Percentiles rank a stretch among this genome's conserved stretches.
Evolutionary conservation across 495 filamentous ascomycete species (phyloP).

Genomic region (Talaromyces wortmannii): DNA sequence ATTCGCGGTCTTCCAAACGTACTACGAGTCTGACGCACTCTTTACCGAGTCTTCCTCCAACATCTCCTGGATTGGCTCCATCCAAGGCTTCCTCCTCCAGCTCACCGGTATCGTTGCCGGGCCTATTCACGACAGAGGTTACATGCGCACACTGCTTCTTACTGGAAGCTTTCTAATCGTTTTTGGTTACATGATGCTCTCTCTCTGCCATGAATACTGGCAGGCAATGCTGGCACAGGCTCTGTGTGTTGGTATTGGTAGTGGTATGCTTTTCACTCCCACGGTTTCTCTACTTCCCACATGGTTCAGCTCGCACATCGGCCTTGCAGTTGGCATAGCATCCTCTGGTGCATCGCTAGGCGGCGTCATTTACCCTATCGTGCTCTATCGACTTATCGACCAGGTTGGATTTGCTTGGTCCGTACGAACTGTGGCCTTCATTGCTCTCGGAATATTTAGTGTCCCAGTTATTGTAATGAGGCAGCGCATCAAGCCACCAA

Average conservation of each 20-base stretch:
- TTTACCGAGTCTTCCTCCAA: slow-evolving; percentile 14
- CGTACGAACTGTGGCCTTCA: slow-evolving; percentile 63
- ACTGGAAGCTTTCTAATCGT: slow-evolving; percentile 55
- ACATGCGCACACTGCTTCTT: slow-evolving; percentile 42
- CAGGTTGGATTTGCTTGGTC: slow-evolving; percentile 66
- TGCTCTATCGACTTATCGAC: slow-evolving; percentile 58
- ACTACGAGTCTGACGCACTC: slow-evolving; percentile 18
- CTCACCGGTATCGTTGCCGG: slow-evolving; percentile 51
- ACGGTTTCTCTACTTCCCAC: slow-evolving; percentile 65
- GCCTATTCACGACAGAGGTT: slow-evolving; percentile 70
- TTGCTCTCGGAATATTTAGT: slow-evolving; percentile 46
- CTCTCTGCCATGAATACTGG: slow-evolving; percentile 36
- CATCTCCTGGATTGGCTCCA: slow-evolving; percentile 13
- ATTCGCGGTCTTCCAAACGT: slow-evolving; percentile 23
- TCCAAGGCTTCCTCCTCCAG: neutral
- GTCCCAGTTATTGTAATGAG: neutral
- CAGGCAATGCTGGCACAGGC: slow-evolving; percentile 37
- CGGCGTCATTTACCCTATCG: slow-evolving; percentile 51
- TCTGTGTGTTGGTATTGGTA: slow-evolving; percentile 40
- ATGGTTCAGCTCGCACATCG: slow-evolving; percentile 21
- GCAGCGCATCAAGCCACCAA: neutral
- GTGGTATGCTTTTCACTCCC: slow-evolving; percentile 52
- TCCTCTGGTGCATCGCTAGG: slow-evolving; percentile 35
- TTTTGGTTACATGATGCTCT: slow-evolving; percentile 70
- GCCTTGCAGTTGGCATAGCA: neutral